Base-by-base conservation (phyloP, 2,329 filamentous ascomycete genomes). In the Tolypocladium pustulatum region DNA sequence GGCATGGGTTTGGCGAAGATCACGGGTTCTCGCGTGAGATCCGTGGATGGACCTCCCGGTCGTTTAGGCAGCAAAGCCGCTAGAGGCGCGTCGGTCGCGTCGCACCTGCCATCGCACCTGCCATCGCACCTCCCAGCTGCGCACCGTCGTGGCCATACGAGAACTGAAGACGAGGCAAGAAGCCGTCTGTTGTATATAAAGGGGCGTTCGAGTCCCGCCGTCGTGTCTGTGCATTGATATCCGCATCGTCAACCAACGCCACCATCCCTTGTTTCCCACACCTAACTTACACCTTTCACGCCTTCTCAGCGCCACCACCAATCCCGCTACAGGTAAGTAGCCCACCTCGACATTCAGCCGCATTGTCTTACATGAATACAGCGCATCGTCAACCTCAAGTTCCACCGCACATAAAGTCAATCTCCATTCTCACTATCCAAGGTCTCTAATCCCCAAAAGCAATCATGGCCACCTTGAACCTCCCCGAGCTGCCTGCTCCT, bases 401-500 rank as follows among this genome's bases (percentile, higher is more conserved):
- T 46, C 22, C 13, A 27, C 46, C 46, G 8, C 46, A 5, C 4
- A 1, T 10, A 4, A 4, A 17, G 4, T 51, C 46, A 30, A 4
- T 17, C 3, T 17, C 43, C 2, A n/a, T n/a, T 17, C 12, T 1
- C 41, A 2, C 37, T 15, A 22, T 30, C 20, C 25, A 30, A 9
- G 25, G 4, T 27, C 40, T 27, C n/a, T 25, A 49, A 7, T 38
- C 37, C 13, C 37, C 41, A 46, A 25, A 15, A n/a, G 5, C 57
- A 61, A 51, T 17, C 59, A 78, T 78, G 75, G 66, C 68, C 54
- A 64, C 72, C 58, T 65, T 68, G 20, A 61, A 69, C 32, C 72
- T 80, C 51, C 78, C 79, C 3, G 61, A 74, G 63, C 66, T 83
- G 56, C 80, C 81, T 20, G 78, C 71, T 60, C 70, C 76, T 59